Evolutionary conservation across 768 basidiomycete genomes (phyloP).

Genomic region (Tremella fuciformis): DNA sequence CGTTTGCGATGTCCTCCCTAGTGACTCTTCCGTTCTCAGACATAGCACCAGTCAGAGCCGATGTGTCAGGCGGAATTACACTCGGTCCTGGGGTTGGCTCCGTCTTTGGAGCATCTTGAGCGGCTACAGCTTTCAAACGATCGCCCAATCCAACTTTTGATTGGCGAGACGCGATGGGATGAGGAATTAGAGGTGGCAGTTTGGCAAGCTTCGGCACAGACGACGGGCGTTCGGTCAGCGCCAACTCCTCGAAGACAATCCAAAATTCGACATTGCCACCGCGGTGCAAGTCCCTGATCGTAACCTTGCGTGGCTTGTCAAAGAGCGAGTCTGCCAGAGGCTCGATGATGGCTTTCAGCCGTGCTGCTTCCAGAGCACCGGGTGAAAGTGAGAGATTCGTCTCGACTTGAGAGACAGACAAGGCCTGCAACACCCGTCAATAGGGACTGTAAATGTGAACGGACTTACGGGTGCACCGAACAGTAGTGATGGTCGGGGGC

Average conservation of each 20-base stretch:
- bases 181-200: neutral
- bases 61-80: neutral
- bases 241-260: constrained; percentile 5
- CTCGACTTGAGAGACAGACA: constrained; percentile 13
- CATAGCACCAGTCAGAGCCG: neutral
- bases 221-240: neutral
- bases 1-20: too few species aligned
- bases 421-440: constrained; percentile 8
- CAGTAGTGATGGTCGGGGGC: constrained; percentile 16
- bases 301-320: neutral
- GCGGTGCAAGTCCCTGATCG: neutral
- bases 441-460: neutral
- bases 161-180: neutral
- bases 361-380: neutral
- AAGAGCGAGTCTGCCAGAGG: constrained; percentile 7
- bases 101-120: neutral
- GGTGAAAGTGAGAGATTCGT: neutral
- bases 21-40: too few species aligned
- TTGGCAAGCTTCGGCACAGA: neutral
- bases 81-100: neutral
- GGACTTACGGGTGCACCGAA: constrained; percentile 27
- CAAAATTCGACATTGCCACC: neutral
- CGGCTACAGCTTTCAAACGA: neutral
- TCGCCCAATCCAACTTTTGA: neutral
- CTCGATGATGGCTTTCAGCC: neutral